These are phyloP conservation scores for Phytophthora chlamydospora DNA, from an alignment of 352 stramenopile species.

Conservation along the genomic window DNA sequence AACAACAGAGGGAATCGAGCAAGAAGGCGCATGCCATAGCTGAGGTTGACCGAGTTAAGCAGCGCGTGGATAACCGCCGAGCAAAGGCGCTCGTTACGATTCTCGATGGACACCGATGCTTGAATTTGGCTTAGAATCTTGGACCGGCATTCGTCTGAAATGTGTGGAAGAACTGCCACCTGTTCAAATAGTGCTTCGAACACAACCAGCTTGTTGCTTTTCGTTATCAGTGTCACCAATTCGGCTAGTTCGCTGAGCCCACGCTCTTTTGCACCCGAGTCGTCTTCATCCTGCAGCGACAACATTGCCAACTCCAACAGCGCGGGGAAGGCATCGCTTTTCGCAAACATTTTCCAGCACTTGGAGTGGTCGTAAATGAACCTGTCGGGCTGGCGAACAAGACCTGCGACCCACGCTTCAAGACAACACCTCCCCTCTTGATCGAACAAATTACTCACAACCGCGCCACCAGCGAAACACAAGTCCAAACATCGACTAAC, in stretches of 20 bases:
- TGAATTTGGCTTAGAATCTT: conserved; percentile 66
- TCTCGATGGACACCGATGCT: conserved; percentile 42
- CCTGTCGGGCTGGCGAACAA: conserved; percentile 51
- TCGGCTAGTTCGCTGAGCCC: conserved; percentile 50
- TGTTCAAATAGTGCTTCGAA: conserved; percentile 52
- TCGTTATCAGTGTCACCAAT: conserved; percentile 50
- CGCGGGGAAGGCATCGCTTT: conserved; percentile 47
- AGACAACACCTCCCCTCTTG: conserved; percentile 31
- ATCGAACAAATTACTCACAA: conserved; percentile 64
- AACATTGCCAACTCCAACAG: conserved; percentile 61
- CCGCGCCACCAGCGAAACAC: conserved; percentile 54
- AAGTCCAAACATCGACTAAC: conserved; percentile 71
- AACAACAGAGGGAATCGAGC: conserved; percentile 67
- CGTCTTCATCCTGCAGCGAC: conserved; percentile 34
- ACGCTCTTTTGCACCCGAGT: conserved; percentile 14
- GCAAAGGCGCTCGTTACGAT: conserved; percentile 56
- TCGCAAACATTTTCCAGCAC: conserved; percentile 66
- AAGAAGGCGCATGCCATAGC: conserved; percentile 67
- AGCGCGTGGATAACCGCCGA: conserved; percentile 72
- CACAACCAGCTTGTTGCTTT: conserved; percentile 45
- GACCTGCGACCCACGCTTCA: conserved; percentile 47
- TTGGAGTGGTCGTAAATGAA: conserved; percentile 60
- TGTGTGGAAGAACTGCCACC: conserved; percentile 36
- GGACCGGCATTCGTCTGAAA: conserved; percentile 40
- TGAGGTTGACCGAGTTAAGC: conserved; percentile 61